phyloP scores from a whole-genome alignment of 257 asterid genomes.

The Anisodus tanguticus region DNA sequence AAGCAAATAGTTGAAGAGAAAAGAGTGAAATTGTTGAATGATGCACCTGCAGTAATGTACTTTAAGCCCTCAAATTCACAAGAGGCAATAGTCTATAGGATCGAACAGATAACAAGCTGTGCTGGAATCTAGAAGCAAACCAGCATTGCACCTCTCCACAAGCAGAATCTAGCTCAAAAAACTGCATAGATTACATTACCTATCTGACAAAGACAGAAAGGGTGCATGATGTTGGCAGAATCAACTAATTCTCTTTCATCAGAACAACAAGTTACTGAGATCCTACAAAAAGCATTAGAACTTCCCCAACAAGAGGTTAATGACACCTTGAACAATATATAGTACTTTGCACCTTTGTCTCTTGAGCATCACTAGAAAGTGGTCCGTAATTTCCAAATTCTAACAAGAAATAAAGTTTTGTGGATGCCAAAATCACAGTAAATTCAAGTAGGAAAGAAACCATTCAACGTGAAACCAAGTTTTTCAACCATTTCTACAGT shows the following conservation, averaged over 20 bases:
- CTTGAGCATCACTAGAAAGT: background rate
- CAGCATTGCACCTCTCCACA: background rate
- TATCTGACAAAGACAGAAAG: background rate
- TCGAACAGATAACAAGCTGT: background rate
- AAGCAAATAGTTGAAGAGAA: no score
- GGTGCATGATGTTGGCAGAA: background rate
- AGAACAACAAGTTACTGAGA: background rate
- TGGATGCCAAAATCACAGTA: background rate
- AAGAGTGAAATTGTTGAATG: background rate
- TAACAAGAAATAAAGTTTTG: background rate
- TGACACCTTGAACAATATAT: background rate
- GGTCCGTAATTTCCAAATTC: background rate
- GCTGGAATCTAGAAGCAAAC: slow-evolving; percentile 1
- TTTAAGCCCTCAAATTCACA: background rate
- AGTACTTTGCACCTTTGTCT: background rate
- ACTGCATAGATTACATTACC: background rate
- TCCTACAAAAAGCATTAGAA: background rate
- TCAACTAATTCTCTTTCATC: background rate
- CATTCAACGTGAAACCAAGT: background rate
- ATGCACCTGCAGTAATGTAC: background rate
- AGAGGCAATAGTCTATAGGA: background rate
- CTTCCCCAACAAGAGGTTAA: background rate
- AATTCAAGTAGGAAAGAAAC: background rate
- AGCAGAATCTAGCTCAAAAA: background rate
- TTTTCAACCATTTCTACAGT: background rate